These are phyloP conservation scores for Physcomitrium patens DNA, from an alignment of 225 moss, liverwort and hornwort species.

Conservation along the genomic window DNA sequence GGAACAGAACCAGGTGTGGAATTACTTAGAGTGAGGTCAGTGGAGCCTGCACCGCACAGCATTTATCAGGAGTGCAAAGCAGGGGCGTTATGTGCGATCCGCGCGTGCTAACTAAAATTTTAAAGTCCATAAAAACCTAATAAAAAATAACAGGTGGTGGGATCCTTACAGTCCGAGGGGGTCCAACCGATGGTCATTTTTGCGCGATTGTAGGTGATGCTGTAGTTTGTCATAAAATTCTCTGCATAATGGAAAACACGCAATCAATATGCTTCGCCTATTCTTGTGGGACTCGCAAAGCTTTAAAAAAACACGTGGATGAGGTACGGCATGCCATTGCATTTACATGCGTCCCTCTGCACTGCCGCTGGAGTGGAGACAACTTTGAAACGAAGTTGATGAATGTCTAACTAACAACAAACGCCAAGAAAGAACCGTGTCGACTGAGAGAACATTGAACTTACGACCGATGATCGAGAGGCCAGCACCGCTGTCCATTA, in stretches of 20 bases:
- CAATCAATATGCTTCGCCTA: background rate
- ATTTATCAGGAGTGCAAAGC: background rate
- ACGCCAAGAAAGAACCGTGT: background rate
- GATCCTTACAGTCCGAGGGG: slow-evolving; percentile 49
- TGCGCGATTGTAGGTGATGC: slow-evolving; percentile 49
- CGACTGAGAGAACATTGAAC: slow-evolving; percentile 24
- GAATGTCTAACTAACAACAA: background rate
- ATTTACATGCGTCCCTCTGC: background rate
- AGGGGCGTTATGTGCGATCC: background rate
- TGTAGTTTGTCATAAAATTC: slow-evolving; percentile 65
- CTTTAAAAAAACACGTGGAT: background rate
- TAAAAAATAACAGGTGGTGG: background rate
- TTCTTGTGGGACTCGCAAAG: background rate
- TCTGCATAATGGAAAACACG: slow-evolving; percentile 37
- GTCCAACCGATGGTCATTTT: slow-evolving; percentile 56
- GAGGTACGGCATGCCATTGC: background rate
- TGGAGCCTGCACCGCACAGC: slow-evolving; percentile 29
- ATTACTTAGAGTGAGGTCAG: slow-evolving; percentile 49
- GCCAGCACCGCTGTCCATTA: slow-evolving; percentile 50
- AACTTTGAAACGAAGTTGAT: background rate
- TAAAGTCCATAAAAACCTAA: background rate
- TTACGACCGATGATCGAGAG: slow-evolving; percentile 64
- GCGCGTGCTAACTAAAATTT: too few species aligned
- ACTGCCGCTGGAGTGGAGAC: background rate
- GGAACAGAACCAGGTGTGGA: slow-evolving; percentile 32